These are phyloP conservation scores for Chaetomium fimeti DNA, from an alignment of 495 filamentous ascomycete genomes.

Conservation along the genomic window DNA sequence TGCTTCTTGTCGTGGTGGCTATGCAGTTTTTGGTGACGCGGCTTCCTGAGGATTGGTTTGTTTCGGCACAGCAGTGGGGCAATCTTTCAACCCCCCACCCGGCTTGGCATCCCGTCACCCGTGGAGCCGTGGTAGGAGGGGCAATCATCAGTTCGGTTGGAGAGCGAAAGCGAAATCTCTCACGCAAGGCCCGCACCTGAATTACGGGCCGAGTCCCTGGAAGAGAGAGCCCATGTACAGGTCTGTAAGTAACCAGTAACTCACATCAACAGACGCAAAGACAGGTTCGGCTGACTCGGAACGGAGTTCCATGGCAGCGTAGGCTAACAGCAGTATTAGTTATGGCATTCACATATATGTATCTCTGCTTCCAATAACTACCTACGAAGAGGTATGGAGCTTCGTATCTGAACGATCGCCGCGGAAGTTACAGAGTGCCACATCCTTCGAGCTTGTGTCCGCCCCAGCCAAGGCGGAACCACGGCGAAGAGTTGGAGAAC, in stretches of 20 bases:
- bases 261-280: too few species aligned
- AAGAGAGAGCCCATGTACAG: too few species aligned
- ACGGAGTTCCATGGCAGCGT: too few species aligned
- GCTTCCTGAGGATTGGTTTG: background rate
- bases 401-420: too few species aligned
- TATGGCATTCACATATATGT: too few species aligned
- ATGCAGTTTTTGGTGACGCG: background rate
- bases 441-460: background rate
- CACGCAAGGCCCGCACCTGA: too few species aligned
- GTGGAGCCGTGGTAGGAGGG: conserved; percentile 1
- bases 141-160: background rate
- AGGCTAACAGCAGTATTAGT: too few species aligned
- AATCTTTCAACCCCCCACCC: background rate
- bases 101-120: conserved; percentile 2
- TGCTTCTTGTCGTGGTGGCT: background rate
- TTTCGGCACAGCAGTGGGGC: background rate
- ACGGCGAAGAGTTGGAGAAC: background rate
- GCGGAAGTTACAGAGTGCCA: background rate
- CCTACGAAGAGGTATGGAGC: too few species aligned
- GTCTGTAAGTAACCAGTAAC: too few species aligned
- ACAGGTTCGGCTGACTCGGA: too few species aligned
- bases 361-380: too few species aligned
- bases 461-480: background rate
- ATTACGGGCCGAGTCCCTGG: too few species aligned
- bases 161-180: background rate